Evolutionary conservation across 2,329 filamentous ascomycete genomes (phyloP), one percentile per base, ranked within the genome.

Genomic region (Diplodia mutila): DNA sequence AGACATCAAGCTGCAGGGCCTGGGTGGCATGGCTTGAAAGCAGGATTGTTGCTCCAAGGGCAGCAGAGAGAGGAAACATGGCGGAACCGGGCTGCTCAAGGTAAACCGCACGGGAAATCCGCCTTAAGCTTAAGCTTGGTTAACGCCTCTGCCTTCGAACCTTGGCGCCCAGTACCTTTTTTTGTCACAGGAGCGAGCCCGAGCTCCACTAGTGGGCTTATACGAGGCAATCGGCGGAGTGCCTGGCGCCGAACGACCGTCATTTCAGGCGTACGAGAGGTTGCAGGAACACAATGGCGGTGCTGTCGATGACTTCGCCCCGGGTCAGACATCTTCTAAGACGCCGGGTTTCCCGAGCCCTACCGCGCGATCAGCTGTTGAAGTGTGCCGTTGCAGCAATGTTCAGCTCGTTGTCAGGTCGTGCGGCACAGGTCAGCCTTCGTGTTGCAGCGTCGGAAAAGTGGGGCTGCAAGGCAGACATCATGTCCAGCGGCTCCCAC

Each of bases 1-100:
- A 57, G 51, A 57, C 27, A 25, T 66, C 64, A 14, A 66, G 49
- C 11, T 46, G 23, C 29, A 57, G 14, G 12, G 32, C 64, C 18
- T 34, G n/a, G 23, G 39, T n/a, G 9, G 25, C 54, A 29, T 46
- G 12, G 11, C 25, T 27, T 5, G 21, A 32, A 1, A 29, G 2
- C 7, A 61, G 21, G 8, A 49, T 23, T 18, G 25, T 3, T 16
- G n/a, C 27, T 49, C 48, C 39, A 8, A 61, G n/a, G 23, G 25
- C 4, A 18, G 34, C 42, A 6, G 3, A 7, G 8, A n/a, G 42
- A 46, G 42, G n/a, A 11, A 46, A 46, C 42, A 46, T 46, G 42
- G 42, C 42, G 42, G 7, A 46, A 4, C 18, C n/a, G 39, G 18
- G 16, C n/a, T 46, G 18, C 42, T 46, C 18, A 46, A 18, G n/a